Conservation (phyloP, 257 asterid species). For the Voacanga thouarsii region DNA sequence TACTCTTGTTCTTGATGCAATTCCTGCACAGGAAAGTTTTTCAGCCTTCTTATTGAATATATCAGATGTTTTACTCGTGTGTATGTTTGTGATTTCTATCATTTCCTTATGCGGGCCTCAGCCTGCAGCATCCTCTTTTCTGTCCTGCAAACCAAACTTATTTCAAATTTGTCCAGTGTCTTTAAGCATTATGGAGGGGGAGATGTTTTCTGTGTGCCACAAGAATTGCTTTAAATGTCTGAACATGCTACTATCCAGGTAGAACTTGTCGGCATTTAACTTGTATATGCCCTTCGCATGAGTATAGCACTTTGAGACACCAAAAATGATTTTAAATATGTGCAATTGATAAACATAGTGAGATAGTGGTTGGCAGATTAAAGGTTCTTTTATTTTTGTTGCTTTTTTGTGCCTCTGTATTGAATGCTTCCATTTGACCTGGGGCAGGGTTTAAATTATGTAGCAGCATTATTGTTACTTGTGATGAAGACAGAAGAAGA, state of each 20-base stretch:
- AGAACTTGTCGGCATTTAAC: neutral
- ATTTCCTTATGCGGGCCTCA: neutral
- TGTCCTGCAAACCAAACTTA: too few species aligned
- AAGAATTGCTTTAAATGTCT: neutral
- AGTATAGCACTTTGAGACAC: neutral
- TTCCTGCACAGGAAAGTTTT: neutral
- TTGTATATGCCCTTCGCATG: neutral
- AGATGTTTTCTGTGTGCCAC: neutral
- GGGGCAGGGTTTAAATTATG: conserved; percentile 88
- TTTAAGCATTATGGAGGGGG: neutral
- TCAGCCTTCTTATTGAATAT: neutral
- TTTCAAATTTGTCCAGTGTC: neutral
- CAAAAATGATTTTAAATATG: neutral
- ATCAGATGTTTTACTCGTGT: neutral
- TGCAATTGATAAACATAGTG: neutral
- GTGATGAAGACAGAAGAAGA: conserved; percentile 99
- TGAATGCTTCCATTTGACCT: conserved; percentile 5
- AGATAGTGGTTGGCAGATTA: neutral
- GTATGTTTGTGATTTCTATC: neutral
- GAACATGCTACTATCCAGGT: neutral
- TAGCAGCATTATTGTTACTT: conserved; percentile 86
- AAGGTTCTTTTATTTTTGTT: neutral
- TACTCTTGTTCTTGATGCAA: neutral
- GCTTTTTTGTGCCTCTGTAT: neutral
- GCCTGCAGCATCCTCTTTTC: neutral